Base-by-base conservation (phyloP, 768 basidiomycete genomes). In the Crassisporium funariophilum region DNA sequence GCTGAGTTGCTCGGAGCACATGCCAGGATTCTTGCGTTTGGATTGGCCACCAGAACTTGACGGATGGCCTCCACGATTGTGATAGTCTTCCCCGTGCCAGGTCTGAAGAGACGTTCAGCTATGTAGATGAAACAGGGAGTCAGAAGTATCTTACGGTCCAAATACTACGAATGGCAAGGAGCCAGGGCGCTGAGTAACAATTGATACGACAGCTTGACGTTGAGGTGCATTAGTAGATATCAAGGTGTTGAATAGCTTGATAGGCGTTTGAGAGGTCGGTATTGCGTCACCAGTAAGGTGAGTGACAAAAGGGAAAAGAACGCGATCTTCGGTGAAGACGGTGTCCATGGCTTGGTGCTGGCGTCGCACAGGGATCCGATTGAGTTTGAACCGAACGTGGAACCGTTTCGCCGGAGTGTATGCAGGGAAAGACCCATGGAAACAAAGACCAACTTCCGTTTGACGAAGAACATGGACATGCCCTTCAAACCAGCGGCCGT, bases 1-100 rank as follows among this genome's bases (percentile, higher is more conserved):
- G 83, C 84, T 1, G 80, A 82, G 59, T 86, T 86, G 62, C 77
- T 84, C 0, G 84, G 84, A 0, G 84, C 84, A 52, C 83, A 85
- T 0, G 78, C 84, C 2, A 86, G 72, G 43, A 86, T 72, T 20
- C 64, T 70, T 0, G 74, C 69, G 3, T 66, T 21, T 0, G 73
- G 71, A 47, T 79, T 51, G 3, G 46, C 43, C 4, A 46, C 52
- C 4, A 84, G 61, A 4, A 86, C 56, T 55, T 87, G 84, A 1
- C 60, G 66, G 13, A 86, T 84, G 1, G 78, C 75, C 56, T 86
- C 84, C 2, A 84, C 76, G 2, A 81, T 66, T 0, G 83, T 85
- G 8, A 84, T 74, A 0, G 84, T 86, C 61, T 86, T 86, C 0
- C 84, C 84, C 0, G 84, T 86, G 4, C 81, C 82, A 17, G 80